Percentiles rank a stretch among this genome's conserved stretches.
Conservation (phyloP, 2,329 filamentous ascomycete species). For the Trichoderma atroviride region DNA sequence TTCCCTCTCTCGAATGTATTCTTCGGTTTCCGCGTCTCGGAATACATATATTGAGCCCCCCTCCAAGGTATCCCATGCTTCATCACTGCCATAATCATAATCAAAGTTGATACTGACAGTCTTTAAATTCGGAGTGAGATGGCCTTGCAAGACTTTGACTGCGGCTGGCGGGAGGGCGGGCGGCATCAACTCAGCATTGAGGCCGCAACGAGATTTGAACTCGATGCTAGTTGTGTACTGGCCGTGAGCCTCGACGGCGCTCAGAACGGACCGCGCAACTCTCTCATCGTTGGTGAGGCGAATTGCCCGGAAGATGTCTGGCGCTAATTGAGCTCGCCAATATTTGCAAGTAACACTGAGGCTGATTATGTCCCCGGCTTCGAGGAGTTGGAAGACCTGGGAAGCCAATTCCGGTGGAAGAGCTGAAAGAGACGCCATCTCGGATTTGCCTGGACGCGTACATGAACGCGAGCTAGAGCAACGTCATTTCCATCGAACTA, state of each 20-base stretch:
- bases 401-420: not conserved
- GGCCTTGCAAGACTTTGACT: not conserved
- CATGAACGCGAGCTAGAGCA: not conserved
- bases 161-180: not conserved
- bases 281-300: conserved; percentile 5
- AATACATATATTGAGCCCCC: not conserved
- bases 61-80: not conserved
- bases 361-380: not conserved
- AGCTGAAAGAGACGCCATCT: conserved; percentile 1
- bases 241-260: not conserved
- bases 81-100: not conserved
- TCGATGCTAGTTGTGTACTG: not conserved
- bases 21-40: conserved; percentile 1
- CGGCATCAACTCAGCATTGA: not conserved
- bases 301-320: not conserved
- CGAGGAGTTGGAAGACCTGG: not conserved
- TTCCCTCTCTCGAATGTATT: not conserved
- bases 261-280: not conserved
- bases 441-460: not conserved
- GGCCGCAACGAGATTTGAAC: not conserved
- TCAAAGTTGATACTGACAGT: not conserved
- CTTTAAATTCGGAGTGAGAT: not conserved
- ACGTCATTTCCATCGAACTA: not conserved
- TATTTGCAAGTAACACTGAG: not conserved
- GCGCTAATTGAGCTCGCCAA: not conserved